Conservation (phyloP, 2,329 filamentous ascomycete genomes). For the Cytospora chrysosperma region DNA sequence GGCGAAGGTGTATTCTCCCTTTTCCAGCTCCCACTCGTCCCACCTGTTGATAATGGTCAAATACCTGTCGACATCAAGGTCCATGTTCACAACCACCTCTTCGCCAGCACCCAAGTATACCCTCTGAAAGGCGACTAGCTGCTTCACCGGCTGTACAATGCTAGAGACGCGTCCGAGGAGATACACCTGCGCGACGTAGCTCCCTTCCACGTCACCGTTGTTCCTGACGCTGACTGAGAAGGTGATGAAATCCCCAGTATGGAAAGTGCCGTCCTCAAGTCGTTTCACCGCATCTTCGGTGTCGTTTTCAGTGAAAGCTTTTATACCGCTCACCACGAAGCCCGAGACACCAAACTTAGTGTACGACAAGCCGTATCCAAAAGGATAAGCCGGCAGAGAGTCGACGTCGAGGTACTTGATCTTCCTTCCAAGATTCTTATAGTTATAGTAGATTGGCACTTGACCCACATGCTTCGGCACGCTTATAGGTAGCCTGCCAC, state of each 20-base stretch:
- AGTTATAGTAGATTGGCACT: conserved; percentile 38
- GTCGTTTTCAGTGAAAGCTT: background rate
- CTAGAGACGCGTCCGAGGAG: conserved; percentile 39
- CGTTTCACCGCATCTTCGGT: too few relatives aligned
- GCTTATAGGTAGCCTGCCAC: conserved; percentile 36
- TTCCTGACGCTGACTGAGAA: conserved; percentile 39
- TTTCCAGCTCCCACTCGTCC: conserved; percentile 45
- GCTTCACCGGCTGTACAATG: conserved; percentile 42
- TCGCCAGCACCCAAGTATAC: conserved; percentile 39
- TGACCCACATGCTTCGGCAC: conserved; percentile 37
- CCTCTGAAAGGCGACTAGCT: conserved; percentile 43
- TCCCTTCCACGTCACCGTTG: conserved; percentile 34
- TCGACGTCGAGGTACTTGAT: conserved; percentile 34
- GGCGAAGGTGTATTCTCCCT: conserved; percentile 42
- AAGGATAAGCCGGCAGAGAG: conserved; percentile 34
- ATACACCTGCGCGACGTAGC: conserved; percentile 43
- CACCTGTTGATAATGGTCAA: conserved; percentile 41
- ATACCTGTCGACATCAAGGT: conserved; percentile 42
- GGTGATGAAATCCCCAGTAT: conserved; percentile 31
- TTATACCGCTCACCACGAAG: conserved; percentile 29
- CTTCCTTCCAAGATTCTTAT: conserved; percentile 32
- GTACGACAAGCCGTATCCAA: conserved; percentile 38
- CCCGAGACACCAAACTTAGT: conserved; percentile 31
- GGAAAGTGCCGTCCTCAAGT: background rate
- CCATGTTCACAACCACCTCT: conserved; percentile 33